phyloP scores from a whole-genome alignment of 495 filamentous ascomycete genomes.

The Aspergillus homomorphus region DNA sequence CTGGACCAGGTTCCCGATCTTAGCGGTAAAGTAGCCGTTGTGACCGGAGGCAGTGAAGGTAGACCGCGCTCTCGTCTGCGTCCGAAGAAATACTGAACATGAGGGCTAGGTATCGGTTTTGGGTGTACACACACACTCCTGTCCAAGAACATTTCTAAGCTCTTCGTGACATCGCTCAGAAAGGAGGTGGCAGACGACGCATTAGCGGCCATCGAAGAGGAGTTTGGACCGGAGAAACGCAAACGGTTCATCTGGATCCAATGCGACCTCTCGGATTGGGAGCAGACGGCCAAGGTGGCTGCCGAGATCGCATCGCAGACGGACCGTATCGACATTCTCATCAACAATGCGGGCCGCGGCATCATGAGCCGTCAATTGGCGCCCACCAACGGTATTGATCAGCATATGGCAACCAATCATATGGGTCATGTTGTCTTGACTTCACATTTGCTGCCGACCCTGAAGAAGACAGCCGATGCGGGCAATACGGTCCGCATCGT shows the following conservation, averaged over 20 bases:
- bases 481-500: constrained; percentile 3
- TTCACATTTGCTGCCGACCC: constrained; percentile 2
- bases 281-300: neutral
- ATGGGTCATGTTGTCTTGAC: constrained; percentile 3
- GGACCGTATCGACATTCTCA: constrained; percentile 3
- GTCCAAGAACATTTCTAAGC: neutral
- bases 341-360: neutral
- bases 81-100: neutral
- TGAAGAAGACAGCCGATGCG: neutral
- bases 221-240: neutral
- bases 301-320: neutral
- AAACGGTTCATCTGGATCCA: constrained; percentile 2
- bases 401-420: constrained; percentile 2
- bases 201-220: neutral
- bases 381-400: constrained; percentile 2
- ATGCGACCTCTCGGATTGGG: constrained; percentile 5
- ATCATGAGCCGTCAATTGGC: constrained; percentile 1
- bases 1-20: neutral
- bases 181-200: constrained; percentile 2
- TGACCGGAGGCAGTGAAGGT: neutral
- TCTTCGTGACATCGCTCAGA: neutral
- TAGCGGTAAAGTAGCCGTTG: constrained; percentile 1
- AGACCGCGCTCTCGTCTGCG: too few species aligned
- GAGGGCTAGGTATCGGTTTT: neutral
- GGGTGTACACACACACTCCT: neutral